Evolutionary conservation across 2,329 filamentous ascomycete genomes (phyloP).

Genomic region (Neodidymelliopsis sp.): DNA sequence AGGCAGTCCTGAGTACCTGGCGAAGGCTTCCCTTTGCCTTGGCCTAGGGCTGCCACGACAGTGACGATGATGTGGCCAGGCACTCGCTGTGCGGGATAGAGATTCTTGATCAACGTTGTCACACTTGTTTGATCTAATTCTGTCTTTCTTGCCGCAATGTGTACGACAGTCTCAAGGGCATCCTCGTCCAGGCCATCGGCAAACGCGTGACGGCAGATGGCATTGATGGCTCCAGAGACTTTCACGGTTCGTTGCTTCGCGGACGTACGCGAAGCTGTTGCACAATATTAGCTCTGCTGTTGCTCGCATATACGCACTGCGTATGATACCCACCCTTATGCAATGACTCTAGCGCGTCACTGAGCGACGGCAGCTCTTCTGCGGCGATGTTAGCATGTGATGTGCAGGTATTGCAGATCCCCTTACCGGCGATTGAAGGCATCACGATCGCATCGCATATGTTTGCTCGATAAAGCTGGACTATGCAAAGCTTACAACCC

Average conservation of each 20-base stretch:
- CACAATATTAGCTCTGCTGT: constrained; percentile 31
- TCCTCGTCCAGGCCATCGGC: constrained; percentile 70
- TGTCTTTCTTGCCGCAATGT: constrained; percentile 70
- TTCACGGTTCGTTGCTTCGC: constrained; percentile 70
- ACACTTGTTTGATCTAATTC: constrained; percentile 79
- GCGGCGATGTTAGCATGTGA: constrained; percentile 33
- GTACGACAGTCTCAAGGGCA: constrained; percentile 68
- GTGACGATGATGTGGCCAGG: constrained; percentile 67
- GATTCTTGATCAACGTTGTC: constrained; percentile 71
- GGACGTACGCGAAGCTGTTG: constrained; percentile 53
- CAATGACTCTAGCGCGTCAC: constrained; percentile 47
- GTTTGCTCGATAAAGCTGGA: constrained; percentile 34
- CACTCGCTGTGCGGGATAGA: constrained; percentile 77
- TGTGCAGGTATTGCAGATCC: constrained; percentile 11
- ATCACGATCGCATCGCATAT: constrained; percentile 36
- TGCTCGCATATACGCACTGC: constrained; percentile 24
- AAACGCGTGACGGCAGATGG: constrained; percentile 68
- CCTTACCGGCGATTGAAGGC: constrained; percentile 42
- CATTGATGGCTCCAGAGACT: constrained; percentile 70
- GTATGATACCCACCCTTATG: constrained; percentile 40
- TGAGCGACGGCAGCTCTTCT: constrained; percentile 41
- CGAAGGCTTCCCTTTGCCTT: constrained; percentile 77
- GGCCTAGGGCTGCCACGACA: constrained; percentile 76
- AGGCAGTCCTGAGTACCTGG: constrained; percentile 73
- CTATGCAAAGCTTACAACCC: constrained; percentile 14